phyloP scores from a whole-genome alignment of 208 protist species.

The Tetramitus jugosus region DNA sequence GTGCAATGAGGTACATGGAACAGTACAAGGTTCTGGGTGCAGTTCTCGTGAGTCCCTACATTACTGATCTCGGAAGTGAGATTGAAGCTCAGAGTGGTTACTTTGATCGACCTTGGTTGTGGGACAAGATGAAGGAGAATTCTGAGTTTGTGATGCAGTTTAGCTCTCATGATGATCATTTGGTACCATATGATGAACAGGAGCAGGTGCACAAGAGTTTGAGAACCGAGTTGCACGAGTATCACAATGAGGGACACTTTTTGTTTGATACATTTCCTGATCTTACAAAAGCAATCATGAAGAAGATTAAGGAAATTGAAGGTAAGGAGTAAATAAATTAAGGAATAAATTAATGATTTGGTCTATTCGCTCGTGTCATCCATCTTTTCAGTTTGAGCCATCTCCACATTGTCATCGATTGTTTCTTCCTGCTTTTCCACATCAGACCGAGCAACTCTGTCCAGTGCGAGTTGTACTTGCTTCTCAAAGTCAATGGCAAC shows the following conservation, averaged over 20 bases:
- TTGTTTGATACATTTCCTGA: not conserved
- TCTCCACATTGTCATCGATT: no score
- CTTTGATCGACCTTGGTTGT: not conserved
- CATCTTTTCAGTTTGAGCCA: no score
- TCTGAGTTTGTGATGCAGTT: not conserved
- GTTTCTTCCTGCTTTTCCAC: no score
- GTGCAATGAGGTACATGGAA: constrained; percentile 10
- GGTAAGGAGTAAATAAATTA: no score
- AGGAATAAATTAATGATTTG: no score
- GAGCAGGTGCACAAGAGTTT: not conserved
- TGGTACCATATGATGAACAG: constrained; percentile 19
- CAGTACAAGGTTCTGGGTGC: not conserved
- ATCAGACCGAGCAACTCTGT: no score
- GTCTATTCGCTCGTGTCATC: no score
- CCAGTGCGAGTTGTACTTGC: not conserved
- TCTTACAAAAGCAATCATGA: not conserved
- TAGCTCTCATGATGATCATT: constrained; percentile 5
- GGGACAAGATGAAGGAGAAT: not conserved
- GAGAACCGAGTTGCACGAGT: not conserved
- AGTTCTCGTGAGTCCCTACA: not conserved
- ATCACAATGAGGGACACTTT: constrained; percentile 9
- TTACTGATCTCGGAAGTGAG: constrained; percentile 6
- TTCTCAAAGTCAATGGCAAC: not conserved
- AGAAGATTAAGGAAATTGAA: no score
- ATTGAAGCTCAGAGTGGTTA: not conserved